Base-by-base conservation (phyloP, 1,284 basidiomycete species). In the Testicularia cyperi region DNA sequence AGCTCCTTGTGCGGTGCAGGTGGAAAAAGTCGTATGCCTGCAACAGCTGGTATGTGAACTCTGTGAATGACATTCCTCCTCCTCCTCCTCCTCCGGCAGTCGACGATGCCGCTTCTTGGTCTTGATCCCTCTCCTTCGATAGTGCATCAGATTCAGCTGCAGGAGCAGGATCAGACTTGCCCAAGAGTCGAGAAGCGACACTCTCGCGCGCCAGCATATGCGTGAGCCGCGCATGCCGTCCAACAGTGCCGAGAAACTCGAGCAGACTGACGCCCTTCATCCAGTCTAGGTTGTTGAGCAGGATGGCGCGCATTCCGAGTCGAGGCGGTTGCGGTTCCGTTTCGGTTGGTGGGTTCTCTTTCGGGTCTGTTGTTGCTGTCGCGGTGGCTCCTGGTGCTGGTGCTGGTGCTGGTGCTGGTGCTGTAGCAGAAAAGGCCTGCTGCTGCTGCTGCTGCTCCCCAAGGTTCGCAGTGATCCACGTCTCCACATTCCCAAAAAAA, bases 1-100 rank as follows among this genome's bases (percentile, higher is more conserved):
- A 97, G 0, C 80, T 80, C 38, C 83, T 80, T 21, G 22, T 19
- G 80, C 80, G 2, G 78, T 92, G 81, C 2, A 99, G 82, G 53
- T 86, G 80, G 55, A 86, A 83, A 78, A 96, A 99, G 78, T 99
- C 95, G 78, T 91, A 89, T 2, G 91, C 95, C 79, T 99, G 95
- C 10, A 99, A 82, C 19, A 99, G 85, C 74, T 99, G 94, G 77
- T 98, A 99, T 5, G 87, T 86, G 78, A 98, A 97, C 75, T 99
- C 95, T 15, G 92, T 92, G 80, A 95, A 98, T 10, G 91, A 94
- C 60, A 98, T 86, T 21, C 94, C 83, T 62, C 34, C 44, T 4
- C 32, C 43, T 1, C 85, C 82, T 5, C 12, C 21, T 15, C 33
- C 16, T 15, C 20, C 28, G 14, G 29, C 23, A 15, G 32, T 16